Conservation (phyloP, 2,329 filamentous ascomycete species). For the Cercospora sp. region DNA sequence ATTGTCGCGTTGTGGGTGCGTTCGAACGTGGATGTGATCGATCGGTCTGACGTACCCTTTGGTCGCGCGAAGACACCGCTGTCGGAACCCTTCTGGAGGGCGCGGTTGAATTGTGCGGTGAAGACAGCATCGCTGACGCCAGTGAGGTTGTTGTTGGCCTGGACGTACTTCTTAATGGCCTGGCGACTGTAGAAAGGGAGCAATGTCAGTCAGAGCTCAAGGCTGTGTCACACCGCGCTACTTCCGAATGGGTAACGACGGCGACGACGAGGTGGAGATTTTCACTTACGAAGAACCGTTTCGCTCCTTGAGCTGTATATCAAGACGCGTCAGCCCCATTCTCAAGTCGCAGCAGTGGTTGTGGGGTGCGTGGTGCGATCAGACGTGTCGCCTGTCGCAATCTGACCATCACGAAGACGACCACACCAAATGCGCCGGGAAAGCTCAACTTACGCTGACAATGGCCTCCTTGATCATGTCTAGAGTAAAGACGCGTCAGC, state of each 20-base stretch:
- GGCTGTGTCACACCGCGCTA: conserved; percentile 20
- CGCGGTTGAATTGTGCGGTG: conserved; percentile 81
- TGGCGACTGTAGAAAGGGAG: conserved; percentile 57
- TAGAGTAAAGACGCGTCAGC: conserved; percentile 56
- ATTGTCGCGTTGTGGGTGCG: conserved; percentile 13
- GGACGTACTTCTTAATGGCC: conserved; percentile 74
- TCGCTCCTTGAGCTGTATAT: conserved; percentile 66
- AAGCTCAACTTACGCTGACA: conserved; percentile 64
- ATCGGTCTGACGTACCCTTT: conserved; percentile 67
- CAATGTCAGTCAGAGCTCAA: conserved; percentile 32
- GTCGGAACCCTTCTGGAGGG: conserved; percentile 77
- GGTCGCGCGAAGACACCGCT: conserved; percentile 85
- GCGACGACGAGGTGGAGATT: conserved; percentile 33
- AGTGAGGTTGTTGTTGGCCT: conserved; percentile 67
- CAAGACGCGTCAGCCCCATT: conserved; percentile 52
- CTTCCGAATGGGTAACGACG: conserved; percentile 23
- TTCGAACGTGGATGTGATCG: conserved; percentile 27
- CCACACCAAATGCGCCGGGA: conserved; percentile 46
- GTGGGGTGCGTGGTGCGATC: conserved; percentile 17
- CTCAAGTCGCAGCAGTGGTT: conserved; percentile 20
- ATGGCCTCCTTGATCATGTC: conserved; percentile 75
- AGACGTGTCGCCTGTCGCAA: conserved; percentile 30
- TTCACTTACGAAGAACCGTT: conserved; percentile 67
- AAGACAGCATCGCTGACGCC: conserved; percentile 58
- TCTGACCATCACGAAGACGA: conserved; percentile 23